Evolutionary conservation across 106 monocot genomes (phyloP), one percentile per base, ranked within the genome.

Genomic region (Apostasia ramifera): DNA sequence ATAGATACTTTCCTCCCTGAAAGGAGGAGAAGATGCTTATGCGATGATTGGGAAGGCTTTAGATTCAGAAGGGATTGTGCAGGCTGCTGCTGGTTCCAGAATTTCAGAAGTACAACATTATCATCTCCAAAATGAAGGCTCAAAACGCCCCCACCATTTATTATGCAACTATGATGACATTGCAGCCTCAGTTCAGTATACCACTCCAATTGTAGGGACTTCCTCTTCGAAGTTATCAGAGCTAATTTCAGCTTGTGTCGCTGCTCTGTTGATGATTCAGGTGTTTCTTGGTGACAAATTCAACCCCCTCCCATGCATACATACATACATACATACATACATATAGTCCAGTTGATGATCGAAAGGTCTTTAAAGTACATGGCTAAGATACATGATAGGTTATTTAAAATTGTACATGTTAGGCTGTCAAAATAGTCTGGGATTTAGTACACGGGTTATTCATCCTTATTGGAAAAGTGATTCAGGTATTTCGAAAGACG

Each of bases 231-330:
- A 41, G 14, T 2, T 12, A 11, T 61, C 61, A 61, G 44, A 44
- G 61, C 44, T 61, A 43, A 61, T 61, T 12, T 61, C 61, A 43
- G 61, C 61, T 9, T 61, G 61, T 61, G 61, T 61, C 44, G 61
- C 61, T 61, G 61, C 61, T 44, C 10, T 61, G 61, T 37, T 61
- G 12, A 61, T 61, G 61, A 61, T 61, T 61, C 61, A 61, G 61
- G 61, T 61, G 44, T 44, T 3, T 61, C 10, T 7, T 13, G 11
- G 44, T 61, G 58, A 26, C 26, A 26, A 26, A 26, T 26, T 26
- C 26, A 26, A 26, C 26, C 26, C 26, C 26, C 26, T 26, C 0
- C 26, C 26, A 26, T 26, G 26, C 26, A 26, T 26, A 26, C 26
- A 26, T 26, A 26, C 26, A 26, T 26, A 26, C 26, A 26, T 26